Percentiles rank a stretch among this genome's conserved stretches.
phyloP scores from a whole-genome alignment of 2,329 filamentous ascomycete genomes.

The Graphiopsis chlorocephala region DNA sequence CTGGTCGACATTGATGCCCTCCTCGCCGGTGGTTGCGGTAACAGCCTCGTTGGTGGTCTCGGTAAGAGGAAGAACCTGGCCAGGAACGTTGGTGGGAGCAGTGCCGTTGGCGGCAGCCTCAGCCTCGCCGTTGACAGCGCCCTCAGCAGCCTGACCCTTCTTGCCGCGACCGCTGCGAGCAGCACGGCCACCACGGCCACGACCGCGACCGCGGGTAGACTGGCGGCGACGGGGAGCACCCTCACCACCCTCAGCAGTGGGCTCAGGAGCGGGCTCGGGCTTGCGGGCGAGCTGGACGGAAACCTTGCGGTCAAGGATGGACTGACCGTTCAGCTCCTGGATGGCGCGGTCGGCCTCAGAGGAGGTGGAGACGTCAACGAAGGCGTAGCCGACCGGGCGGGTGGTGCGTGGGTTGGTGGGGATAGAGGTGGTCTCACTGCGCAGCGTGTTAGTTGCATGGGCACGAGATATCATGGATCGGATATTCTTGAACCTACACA shows the following conservation, averaged over 20 bases:
- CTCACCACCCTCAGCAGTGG: constrained; percentile 66
- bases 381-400: constrained; percentile 97
- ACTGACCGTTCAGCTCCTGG: constrained; percentile 90
- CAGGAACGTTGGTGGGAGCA: constrained; percentile 51
- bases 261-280: constrained; percentile 78
- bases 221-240: constrained; percentile 59
- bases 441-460: constrained; percentile 17
- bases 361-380: constrained; percentile 94
- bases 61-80: constrained; percentile 49
- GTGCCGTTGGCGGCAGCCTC: constrained; percentile 42
- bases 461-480: neutral
- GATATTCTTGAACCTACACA: constrained; percentile 69
- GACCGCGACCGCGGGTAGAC: constrained; percentile 57
- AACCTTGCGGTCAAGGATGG: constrained; percentile 97
- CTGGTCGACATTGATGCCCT: constrained; percentile 44
- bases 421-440: constrained; percentile 96
- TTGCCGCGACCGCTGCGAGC: constrained; percentile 64
- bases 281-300: constrained; percentile 98
- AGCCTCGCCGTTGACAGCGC: constrained; percentile 42
- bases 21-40: constrained; percentile 52
- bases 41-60: constrained; percentile 54
- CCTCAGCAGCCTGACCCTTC: constrained; percentile 45
- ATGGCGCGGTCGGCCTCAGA: constrained; percentile 95
- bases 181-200: constrained; percentile 60
- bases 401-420: constrained; percentile 99